These are phyloP conservation scores for Tulasnella sp. DNA, from an alignment of 768 basidiomycete genomes.

Conservation along the genomic window DNA sequence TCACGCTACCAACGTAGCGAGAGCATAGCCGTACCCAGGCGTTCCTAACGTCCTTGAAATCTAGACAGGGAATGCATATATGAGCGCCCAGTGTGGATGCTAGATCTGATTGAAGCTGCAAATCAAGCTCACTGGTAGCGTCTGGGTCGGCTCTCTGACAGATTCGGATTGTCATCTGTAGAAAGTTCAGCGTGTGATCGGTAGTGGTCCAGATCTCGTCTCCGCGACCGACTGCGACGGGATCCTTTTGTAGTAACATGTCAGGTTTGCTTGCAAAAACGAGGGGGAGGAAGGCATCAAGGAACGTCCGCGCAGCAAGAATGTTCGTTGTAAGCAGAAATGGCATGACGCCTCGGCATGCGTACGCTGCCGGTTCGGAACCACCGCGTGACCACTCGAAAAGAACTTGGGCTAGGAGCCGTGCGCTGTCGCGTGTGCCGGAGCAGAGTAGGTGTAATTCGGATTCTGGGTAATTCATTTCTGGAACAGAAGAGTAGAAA, in stretches of 20 bases:
- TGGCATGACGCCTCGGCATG: conserved; percentile 79
- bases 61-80: conserved; percentile 68
- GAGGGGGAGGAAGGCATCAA: conserved; percentile 62
- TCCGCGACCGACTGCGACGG: conserved; percentile 42
- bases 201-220: conserved; percentile 65
- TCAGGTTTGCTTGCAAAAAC: conserved; percentile 41
- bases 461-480: conserved; percentile 61
- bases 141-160: conserved; percentile 41
- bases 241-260: conserved; percentile 28
- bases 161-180: conserved; percentile 79
- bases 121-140: not conserved
- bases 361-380: conserved; percentile 61
- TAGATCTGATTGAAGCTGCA: conserved; percentile 31
- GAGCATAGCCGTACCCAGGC: conserved; percentile 74
- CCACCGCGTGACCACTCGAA: conserved; percentile 54
- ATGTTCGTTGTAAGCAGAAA: conserved; percentile 81
- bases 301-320: conserved; percentile 87
- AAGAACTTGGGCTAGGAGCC: conserved; percentile 77
- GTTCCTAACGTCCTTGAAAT: conserved; percentile 48
- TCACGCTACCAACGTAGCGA: conserved; percentile 48
- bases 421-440: conserved; percentile 81
- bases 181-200: conserved; percentile 73
- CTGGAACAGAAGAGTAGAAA: conserved; percentile 31
- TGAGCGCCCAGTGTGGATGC: conserved; percentile 23
- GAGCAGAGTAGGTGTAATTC: conserved; percentile 77